A percentile compares a stretch with the other conserved stretches of the same genome.
phyloP scores from a whole-genome alignment of 2,329 filamentous ascomycete species.

The Pestalotiopsis sp. region DNA sequence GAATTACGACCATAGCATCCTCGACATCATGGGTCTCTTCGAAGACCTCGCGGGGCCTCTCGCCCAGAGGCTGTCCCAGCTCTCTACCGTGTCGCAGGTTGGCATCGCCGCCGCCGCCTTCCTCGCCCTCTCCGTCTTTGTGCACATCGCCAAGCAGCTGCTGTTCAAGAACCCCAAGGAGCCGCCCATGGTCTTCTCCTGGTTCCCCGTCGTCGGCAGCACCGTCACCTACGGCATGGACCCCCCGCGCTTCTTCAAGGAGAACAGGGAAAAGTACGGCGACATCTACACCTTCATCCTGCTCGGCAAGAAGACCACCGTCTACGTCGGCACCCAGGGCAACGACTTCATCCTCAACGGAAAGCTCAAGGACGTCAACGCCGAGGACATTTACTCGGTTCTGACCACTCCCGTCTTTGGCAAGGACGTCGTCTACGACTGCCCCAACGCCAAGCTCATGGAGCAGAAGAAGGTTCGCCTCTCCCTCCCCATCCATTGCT shows the following conservation, averaged over 20 bases:
- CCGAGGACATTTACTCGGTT: conserved; percentile 86
- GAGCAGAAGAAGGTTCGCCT: conserved; percentile 84
- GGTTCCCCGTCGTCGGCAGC: conserved; percentile 83
- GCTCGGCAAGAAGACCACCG: conserved; percentile 87
- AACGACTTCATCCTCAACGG: conserved; percentile 93
- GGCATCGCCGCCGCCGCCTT: conserved; percentile 45
- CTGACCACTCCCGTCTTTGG: conserved; percentile 77
- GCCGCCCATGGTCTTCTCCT: conserved; percentile 80
- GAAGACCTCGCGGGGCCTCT: conserved; percentile 54
- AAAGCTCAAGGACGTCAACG: conserved; percentile 86
- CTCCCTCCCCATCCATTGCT: background rate
- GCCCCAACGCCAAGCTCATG: conserved; percentile 90
- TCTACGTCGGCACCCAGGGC: conserved; percentile 78
- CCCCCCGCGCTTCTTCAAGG: conserved; percentile 84
- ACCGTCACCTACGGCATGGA: conserved; percentile 96
- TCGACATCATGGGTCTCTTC: conserved; percentile 55
- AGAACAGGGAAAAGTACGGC: conserved; percentile 79
- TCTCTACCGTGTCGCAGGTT: conserved; percentile 52
- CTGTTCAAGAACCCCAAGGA: conserved; percentile 82
- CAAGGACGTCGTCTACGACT: conserved; percentile 86
- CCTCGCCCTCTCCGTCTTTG: conserved; percentile 60
- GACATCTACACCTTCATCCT: conserved; percentile 90
- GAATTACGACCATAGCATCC: background rate
- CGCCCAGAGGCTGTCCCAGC: conserved; percentile 51
- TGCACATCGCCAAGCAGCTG: conserved; percentile 82